Base-by-base conservation (phyloP, 176 grass and related monocot species). In the Thinopyrum elongatum region DNA sequence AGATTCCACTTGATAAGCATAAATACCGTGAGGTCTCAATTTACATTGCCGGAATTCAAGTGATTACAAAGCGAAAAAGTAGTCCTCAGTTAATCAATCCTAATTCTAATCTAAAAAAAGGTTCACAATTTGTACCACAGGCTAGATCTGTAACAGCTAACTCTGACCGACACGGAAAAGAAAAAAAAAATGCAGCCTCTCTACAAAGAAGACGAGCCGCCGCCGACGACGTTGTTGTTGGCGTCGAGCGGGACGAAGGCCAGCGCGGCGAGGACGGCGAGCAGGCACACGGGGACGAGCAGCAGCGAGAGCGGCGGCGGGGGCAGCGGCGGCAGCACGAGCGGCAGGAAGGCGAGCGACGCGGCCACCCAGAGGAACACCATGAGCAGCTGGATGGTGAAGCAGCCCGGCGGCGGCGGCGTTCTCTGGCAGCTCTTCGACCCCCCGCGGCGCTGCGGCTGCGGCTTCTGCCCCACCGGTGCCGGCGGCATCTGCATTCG, bases 311-410 rank as follows among this genome's bases (percentile, higher is more conserved):
- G 55, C 60, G 92, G 92, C 79, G 92, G 92, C 70, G 92, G 92
- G 11, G 92, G 64, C 23, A 93, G 63, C 53, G 92, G 86, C 47
- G 92, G 92, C 68, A 93, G 87, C 4, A 93, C 51, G 11, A 90
- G 92, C 31, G 92, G 92, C 74, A 93, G 88, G 80, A 93, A n/a
- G 47, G 78, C 61, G 33, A 93, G 88, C 80, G 83, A 93, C 42
- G 70, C 83, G 8, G 79, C 81, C 73, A 86, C 79, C 78, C 61
- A 76, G 39, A 88, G 21, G 36, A 90, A 81, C 16, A 62, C 74
- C 66, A 90, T 34, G 53, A 69, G 36, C 83, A 85, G 74, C 86
- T 88, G 86, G n/a, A 35, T 61, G 13, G 60, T 88, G 82, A 88
- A 90, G 80, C 83, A 93, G 8, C 88, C 83, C 34, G 84, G 36